A percentile compares a stretch with the other conserved stretches of the same genome.
Evolutionary conservation across 2,329 filamentous ascomycete genomes (phyloP).

Genomic region (Chaetothyriales sp.): DNA sequence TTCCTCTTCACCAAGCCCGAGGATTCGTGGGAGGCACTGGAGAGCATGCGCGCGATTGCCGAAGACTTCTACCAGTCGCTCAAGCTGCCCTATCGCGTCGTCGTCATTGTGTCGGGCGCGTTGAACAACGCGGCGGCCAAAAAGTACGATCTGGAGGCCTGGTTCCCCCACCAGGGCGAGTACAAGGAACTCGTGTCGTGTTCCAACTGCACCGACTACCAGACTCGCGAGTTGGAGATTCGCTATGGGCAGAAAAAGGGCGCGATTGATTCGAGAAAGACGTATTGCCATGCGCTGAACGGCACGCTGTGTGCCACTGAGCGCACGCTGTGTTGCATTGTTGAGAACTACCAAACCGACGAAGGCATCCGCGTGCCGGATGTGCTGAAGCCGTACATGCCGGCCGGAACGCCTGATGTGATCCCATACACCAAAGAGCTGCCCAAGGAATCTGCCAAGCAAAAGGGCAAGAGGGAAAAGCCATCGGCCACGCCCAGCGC

Average conservation of each 20-base stretch:
- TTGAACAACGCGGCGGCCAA: slow-evolving; percentile 80
- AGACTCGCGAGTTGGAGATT: slow-evolving; percentile 86
- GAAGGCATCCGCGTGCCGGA: slow-evolving; percentile 72
- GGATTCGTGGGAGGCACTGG: slow-evolving; percentile 84
- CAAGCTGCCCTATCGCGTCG: slow-evolving; percentile 76
- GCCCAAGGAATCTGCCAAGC: slow-evolving; percentile 57
- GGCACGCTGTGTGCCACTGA: slow-evolving; percentile 83
- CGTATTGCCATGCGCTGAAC: slow-evolving; percentile 88
- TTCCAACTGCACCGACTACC: slow-evolving; percentile 97
- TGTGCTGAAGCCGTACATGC: slow-evolving; percentile 71
- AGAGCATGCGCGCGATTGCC: slow-evolving; percentile 78
- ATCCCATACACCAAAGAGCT: slow-evolving; percentile 78
- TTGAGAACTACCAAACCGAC: slow-evolving; percentile 93
- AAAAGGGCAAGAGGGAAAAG: slow-evolving; percentile 34
- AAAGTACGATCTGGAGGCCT: slow-evolving; percentile 92
- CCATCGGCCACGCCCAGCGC: neutral
- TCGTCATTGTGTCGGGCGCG: slow-evolving; percentile 90
- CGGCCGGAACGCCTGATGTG: slow-evolving; percentile 72
- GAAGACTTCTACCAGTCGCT: slow-evolving; percentile 94
- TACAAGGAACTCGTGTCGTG: slow-evolving; percentile 98
- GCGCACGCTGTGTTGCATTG: slow-evolving; percentile 78
- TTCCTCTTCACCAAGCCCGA: slow-evolving; percentile 73
- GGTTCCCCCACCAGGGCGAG: slow-evolving; percentile 91
- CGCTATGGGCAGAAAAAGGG: slow-evolving; percentile 71
- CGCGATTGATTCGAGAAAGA: slow-evolving; percentile 71